Base-by-base conservation (phyloP, 2,329 filamentous ascomycete genomes). In the Fusarium sp. region DNA sequence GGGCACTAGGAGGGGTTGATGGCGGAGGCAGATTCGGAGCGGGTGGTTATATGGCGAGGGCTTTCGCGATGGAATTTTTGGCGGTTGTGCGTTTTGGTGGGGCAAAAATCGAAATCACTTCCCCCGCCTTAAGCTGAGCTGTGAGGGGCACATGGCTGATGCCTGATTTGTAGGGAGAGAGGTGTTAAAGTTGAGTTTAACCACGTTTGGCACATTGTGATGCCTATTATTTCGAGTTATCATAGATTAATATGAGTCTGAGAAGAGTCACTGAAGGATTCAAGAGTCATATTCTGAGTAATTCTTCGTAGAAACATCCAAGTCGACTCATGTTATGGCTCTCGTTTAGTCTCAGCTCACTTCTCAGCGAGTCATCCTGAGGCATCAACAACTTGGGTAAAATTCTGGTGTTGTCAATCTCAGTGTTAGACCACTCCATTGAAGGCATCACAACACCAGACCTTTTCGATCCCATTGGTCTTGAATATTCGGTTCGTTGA, bases 41-140 rank as follows among this genome's bases (percentile, higher is more conserved):
- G 75, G 75, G 71, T 78, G 77, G 67, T 75, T 78, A 78, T 78
- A 78, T 78, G 77, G 75, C 72, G 78, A 79, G 74, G 76, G 80
- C 79, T 79, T 79, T 79, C 76, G 77, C 77, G 75, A 79, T 81
- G 78, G 81, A 84, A 83, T 78, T 84, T 83, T 84, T 83, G 82
- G 81, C 79, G 82, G 81, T 84, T 84, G 83, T 84, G 83, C 82
- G 83, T 83, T 83, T 83, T 83, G 82, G 83, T 83, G 83, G 83
- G 83, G 82, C 81, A 79, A 61, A 66, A 68, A 63, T 62, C 33
- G 47, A 54, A 54, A 38, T 54, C 33, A 30, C 13, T 53, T 69
- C 69, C 75, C 75, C 76, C 76, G 61, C 72, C 70, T 68, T 50
- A 66, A 50, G 61, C 43, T 56, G 58, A 52, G 35, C 33, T 54